Conservation (phyloP, 192 early-diverging fungal species). For the Coemansia aciculifera region DNA sequence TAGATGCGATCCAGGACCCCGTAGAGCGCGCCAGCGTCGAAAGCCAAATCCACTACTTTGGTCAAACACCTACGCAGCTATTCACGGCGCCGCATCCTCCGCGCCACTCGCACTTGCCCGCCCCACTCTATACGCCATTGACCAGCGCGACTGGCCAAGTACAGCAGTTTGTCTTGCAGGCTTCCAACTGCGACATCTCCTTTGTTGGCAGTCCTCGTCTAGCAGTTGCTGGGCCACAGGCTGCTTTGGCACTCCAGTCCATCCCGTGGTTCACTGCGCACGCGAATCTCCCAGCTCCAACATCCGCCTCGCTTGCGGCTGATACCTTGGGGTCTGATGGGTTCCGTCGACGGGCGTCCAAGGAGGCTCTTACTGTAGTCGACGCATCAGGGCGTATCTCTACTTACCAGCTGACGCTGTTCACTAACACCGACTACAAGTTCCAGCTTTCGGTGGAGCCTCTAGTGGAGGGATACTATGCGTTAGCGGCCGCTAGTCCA, state of each 20-base stretch:
- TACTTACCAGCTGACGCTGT: constrained; percentile 25
- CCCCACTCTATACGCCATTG: constrained; percentile 24
- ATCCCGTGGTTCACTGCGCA: constrained; percentile 16
- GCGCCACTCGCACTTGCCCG: constrained; percentile 18
- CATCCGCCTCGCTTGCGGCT: background rate
- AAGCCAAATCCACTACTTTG: constrained; percentile 96
- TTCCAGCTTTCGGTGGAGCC: constrained; percentile 37
- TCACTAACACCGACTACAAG: constrained; percentile 23
- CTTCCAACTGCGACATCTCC: constrained; percentile 21
- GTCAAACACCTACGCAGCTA: constrained; percentile 90
- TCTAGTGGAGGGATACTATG: constrained; percentile 26
- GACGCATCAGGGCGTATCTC: constrained; percentile 27
- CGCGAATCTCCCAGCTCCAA: background rate
- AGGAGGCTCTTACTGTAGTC: constrained; percentile 27
- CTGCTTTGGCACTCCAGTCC: background rate
- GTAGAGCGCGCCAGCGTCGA: constrained; percentile 86
- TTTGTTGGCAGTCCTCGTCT: constrained; percentile 30
- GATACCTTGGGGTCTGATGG: background rate
- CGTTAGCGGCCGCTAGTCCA: constrained; percentile 29
- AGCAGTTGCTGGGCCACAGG: background rate
- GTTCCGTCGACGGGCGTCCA: background rate
- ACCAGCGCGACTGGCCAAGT: constrained; percentile 28
- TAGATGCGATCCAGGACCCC: constrained; percentile 85
- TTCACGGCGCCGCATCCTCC: constrained; percentile 83
- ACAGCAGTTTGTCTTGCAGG: constrained; percentile 44